Evolutionary conservation across 345 rosid species (phyloP), one percentile per base, ranked within the genome.

Genomic region (Clarkia xantiana): DNA sequence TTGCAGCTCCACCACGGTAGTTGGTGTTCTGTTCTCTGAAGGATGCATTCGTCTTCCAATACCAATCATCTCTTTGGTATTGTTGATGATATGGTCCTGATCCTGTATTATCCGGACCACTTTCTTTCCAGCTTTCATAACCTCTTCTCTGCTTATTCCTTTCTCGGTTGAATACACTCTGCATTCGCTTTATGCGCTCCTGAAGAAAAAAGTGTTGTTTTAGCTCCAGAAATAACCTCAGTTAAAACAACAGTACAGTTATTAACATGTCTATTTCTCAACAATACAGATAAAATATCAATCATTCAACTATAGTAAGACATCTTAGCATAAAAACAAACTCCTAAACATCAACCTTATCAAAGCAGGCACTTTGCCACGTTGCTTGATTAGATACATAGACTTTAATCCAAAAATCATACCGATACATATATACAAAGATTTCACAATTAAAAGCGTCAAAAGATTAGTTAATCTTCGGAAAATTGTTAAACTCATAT

Each of bases 111-210:
- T 74, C 75, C 15, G 73, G 50, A 49, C 67, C 86, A 73, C 62
- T 70, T 62, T 86, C 84, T 67, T 51, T 79, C 98, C 96, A 91
- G 65, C 73, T 78, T 68, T 86, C 96, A 19, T 74, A 81, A 45
- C 81, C 71, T 43, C 80, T 78, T 56, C 65, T 76, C 53, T 71
- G 67, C 57, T 91, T 91, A 63, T 71, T 77, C 69, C 94, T 72
- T 67, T 81, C 96, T 57, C 98, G 72, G 68, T 86, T 91, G 62
- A 90, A 91, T 53, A 91, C 98, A 57, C 84, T 83, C 67, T 91
- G 96, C 98, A 84, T 91, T 12, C 94, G 94, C 63, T 83, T 83
- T 60, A 91, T 86, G 47, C 98, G 84, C 69, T 86, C 94, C 97
- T 90, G 65, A 62, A 52, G 41, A 59, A 49, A 39, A 36, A 34